phyloP scores from a whole-genome alignment of 306 rosid genomes.

The Malus domestica region DNA sequence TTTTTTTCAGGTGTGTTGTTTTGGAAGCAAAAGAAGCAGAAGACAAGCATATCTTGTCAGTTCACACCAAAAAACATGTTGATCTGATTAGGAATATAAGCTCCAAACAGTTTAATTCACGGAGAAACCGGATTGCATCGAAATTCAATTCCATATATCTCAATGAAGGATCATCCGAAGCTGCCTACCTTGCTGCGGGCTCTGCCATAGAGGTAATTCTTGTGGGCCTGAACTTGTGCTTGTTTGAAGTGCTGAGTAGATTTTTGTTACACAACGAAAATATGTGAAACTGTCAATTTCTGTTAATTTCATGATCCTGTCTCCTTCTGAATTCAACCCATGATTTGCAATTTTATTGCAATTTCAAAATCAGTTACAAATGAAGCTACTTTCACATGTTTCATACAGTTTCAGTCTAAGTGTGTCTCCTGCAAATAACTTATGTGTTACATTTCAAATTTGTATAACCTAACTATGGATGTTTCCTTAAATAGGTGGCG shows the following conservation, averaged over 20 bases:
- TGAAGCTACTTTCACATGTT: background rate
- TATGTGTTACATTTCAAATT: background rate
- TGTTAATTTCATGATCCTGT: background rate
- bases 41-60: conserved; percentile 42
- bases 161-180: conserved; percentile 74
- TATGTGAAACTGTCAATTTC: background rate
- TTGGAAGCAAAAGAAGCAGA: conserved; percentile 74
- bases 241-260: background rate
- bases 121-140: conserved; percentile 37
- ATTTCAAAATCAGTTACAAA: background rate
- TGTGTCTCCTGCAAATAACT: background rate
- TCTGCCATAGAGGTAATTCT: conserved; percentile 60
- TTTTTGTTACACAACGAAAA: background rate
- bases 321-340: background rate
- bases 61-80: conserved; percentile 60
- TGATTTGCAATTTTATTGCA: background rate
- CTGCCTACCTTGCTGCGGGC: conserved; percentile 92
- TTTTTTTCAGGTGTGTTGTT: conserved; percentile 63
- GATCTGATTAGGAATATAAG: conserved; percentile 62
- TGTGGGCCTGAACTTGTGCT: background rate
- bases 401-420: background rate
- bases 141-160: conserved; percentile 62
- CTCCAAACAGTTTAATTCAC: conserved; percentile 40
- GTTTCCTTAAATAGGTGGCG: conserved; percentile 41
- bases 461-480: conserved; percentile 14